These are phyloP conservation scores for Mortierella sp. DNA, from an alignment of 371 early-diverging fungal species.

Conservation along the genomic window DNA sequence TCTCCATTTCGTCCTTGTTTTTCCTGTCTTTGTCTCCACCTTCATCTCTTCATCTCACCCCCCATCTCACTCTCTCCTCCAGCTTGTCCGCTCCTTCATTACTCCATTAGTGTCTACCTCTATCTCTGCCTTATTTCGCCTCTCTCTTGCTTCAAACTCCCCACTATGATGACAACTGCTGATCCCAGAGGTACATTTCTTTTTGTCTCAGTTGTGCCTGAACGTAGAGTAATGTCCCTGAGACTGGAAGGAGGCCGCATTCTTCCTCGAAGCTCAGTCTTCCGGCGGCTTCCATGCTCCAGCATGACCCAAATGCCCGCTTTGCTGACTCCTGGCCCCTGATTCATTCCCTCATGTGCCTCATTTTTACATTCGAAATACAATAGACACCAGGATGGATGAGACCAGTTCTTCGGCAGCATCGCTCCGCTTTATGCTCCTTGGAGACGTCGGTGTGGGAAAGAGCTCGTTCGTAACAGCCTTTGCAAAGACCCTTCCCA, in stretches of 20 bases:
- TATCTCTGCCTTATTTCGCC: neutral
- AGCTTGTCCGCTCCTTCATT: neutral
- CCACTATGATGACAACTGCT: neutral
- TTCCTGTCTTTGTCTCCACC: neutral
- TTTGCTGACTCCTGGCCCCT: neutral
- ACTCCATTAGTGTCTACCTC: neutral
- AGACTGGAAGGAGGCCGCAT: too few species aligned
- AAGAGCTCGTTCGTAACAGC: conserved; percentile 35
- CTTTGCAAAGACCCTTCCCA: conserved; percentile 22
- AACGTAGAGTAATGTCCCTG: too few species aligned
- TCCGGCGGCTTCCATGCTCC: too few species aligned
- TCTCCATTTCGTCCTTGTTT: neutral
- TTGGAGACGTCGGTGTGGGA: conserved; percentile 43
- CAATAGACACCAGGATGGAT: conserved; percentile 7
- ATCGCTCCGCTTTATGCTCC: conserved; percentile 34
- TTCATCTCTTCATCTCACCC: neutral
- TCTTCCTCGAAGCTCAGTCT: too few species aligned
- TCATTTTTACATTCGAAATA: neutral
- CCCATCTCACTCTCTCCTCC: neutral
- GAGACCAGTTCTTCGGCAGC: conserved; percentile 24
- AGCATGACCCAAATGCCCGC: too few species aligned
- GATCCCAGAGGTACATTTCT: neutral
- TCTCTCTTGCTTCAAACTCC: neutral
- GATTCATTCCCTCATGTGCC: neutral
- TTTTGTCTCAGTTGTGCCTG: neutral